Evolutionary conservation across 2,329 filamentous ascomycete genomes (phyloP), one percentile per base, ranked within the genome.

Genomic region (Calcarisporium arbuscula): DNA sequence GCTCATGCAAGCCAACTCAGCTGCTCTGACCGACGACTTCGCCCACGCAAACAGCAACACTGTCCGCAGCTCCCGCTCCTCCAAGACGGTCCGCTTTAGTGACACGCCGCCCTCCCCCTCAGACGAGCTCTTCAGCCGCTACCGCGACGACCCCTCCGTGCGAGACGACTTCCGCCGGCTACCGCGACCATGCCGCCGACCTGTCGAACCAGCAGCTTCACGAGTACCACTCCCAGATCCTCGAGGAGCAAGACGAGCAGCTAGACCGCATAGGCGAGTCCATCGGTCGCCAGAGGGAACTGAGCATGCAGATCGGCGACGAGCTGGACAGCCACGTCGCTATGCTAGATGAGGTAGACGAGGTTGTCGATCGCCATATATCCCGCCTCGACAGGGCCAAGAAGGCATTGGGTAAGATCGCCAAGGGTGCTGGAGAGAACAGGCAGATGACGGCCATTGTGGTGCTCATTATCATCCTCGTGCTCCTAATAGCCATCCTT

Each of bases 241-340:
- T 98, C 23, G 72, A 74, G n/a, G 81, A 95, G 42, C 92, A 98
- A 61, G 92, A 98, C 54, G 83, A 85, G 45, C 88, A 95, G 58
- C 72, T 98, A n/a, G 90, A 96, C 57, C 71, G 74, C 8, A 67
- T 98, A 5, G 86, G 89, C n/a, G 77, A 80, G 51, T 86, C 79
- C 38, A 95, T 98, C 47, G 76, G 85, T 5, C 77, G 92, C 25
- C 92, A 96, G 66, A 73, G 94, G 32, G 86, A 96, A 64, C 70
- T 98, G 42, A 89, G 83, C 54, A 94, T 95, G 66, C 86, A 92
- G 65, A 96, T 98, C 51, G 90, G 92, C 19, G 85, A 95, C 57
- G 92, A 98, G 68, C 71, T 98, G 22, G 92, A 96, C 50, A 82
- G 80, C 47, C 92, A 98, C 52, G 84, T 94, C 23, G 72, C 82